Percentiles rank a stretch among this genome's conserved stretches.
phyloP scores from a whole-genome alignment of 208 protist genomes.

The Wallacemonas sp. region DNA sequence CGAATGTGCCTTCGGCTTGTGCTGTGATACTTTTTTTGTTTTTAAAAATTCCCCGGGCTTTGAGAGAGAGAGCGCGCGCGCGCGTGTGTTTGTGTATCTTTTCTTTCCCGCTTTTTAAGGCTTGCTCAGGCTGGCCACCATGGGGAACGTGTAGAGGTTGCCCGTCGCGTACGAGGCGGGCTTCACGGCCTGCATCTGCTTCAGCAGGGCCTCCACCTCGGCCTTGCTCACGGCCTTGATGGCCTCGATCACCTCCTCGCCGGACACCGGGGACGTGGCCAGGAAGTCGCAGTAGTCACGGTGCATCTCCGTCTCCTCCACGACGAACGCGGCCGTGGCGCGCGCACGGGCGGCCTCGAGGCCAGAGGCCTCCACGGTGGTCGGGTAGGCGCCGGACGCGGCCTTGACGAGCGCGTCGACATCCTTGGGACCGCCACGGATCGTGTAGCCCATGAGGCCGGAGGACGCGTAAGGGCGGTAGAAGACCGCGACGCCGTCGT shows the following conservation, averaged over 20 bases:
- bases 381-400: constrained; percentile 45
- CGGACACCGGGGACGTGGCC: constrained; percentile 45
- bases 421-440: constrained; percentile 53
- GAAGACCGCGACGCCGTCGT: constrained; percentile 67
- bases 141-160: constrained; percentile 61
- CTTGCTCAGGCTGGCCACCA: constrained; percentile 53
- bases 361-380: constrained; percentile 29
- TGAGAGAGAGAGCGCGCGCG: no score
- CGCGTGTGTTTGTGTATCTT: no score
- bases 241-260: constrained; percentile 51
- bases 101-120: constrained; percentile 10
- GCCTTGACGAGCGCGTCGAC: constrained; percentile 36
- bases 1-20: neutral
- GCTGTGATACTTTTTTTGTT: neutral
- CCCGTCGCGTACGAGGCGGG: constrained; percentile 67
- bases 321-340: constrained; percentile 43
- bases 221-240: constrained; percentile 53
- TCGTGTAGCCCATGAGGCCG: constrained; percentile 78
- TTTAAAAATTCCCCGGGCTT: no score
- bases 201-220: constrained; percentile 57
- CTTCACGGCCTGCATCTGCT: constrained; percentile 35
- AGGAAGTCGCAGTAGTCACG: constrained; percentile 88
- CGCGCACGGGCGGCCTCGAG: constrained; percentile 38
- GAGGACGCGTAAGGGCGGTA: constrained; percentile 80
- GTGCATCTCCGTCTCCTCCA: constrained; percentile 57